Evolutionary conservation across 1,284 basidiomycete genomes (phyloP).

Genomic region (Tylopilus sp.): DNA sequence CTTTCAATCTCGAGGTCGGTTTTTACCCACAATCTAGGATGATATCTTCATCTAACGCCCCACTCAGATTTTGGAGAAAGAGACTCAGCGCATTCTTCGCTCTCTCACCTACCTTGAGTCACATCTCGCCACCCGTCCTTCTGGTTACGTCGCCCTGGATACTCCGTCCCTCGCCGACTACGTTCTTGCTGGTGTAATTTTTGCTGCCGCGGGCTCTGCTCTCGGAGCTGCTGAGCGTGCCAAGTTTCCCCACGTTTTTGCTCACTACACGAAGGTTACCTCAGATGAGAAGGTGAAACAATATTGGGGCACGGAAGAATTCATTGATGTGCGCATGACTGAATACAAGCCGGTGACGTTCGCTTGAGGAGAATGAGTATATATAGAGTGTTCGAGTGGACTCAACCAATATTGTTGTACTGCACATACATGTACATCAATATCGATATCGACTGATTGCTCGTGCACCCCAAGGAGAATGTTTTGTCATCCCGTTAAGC

Average conservation of each 20-base stretch:
- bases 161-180: slow-evolving; percentile 72
- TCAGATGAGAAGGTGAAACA: slow-evolving; percentile 57
- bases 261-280: slow-evolving; percentile 62
- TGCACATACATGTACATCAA: too few species aligned
- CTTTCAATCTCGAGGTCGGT: slow-evolving; percentile 29
- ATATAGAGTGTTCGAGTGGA: too few species aligned
- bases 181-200: slow-evolving; percentile 54
- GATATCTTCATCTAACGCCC: neutral
- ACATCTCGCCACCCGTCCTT: slow-evolving; percentile 58
- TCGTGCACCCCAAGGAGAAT: too few species aligned
- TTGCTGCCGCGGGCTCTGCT: slow-evolving; percentile 36
- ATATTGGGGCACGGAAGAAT: slow-evolving; percentile 29
- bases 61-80: slow-evolving; percentile 15
- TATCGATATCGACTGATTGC: too few species aligned
- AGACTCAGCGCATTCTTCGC: slow-evolving; percentile 29
- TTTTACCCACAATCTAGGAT: too few species aligned
- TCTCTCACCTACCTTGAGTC: slow-evolving; percentile 56
- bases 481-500: too few species aligned
- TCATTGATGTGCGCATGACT: slow-evolving; percentile 21
- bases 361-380: too few species aligned
- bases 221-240: slow-evolving; percentile 53
- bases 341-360: slow-evolving; percentile 7
- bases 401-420: too few species aligned
- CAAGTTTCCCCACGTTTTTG: slow-evolving; percentile 60
- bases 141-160: slow-evolving; percentile 61